Evolutionary conservation across 768 basidiomycete species (phyloP), one percentile per base, ranked within the genome.

Genomic region (Leucocoprinus leucothites): DNA sequence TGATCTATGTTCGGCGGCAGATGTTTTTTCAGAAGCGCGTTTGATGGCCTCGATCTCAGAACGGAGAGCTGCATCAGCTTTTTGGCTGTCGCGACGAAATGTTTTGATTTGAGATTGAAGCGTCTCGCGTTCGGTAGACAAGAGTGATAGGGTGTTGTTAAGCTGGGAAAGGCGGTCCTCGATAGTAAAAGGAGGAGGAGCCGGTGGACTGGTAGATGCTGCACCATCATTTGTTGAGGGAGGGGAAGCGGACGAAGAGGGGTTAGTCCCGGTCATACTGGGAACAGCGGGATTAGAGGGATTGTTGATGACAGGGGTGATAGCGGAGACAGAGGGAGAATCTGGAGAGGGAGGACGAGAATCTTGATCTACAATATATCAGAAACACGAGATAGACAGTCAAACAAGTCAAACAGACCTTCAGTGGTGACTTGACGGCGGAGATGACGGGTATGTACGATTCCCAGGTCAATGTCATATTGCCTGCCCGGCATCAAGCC

Each of bases 401-500:
- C 48, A 42, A 18, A 45, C 34, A 13, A 26, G 48, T 43, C 38
- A 57, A 48, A 68, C 75, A 52, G 62, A 81, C 79, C 79, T 66
- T 86, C 85, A 0, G 89, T 89, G 0, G 82, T 82, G 57, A 94
- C 82, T 62, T 87, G 84, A 51, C 77, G 79, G 36, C 81, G 74
- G 13, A 65, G 57, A 21, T 51, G 36, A 36, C 42, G 43, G 88
- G 72, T 34, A 62, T 83, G 83, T 7, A 86, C 82, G 28, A 95
- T 78, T 1, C 80, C 86, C 9, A 97, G 74, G 63, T 94, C 90
- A 49, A 97, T 85, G 63, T 97, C 93, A 63, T 97, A 97, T 65
- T 91, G 89, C 53, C 90, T 80, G 1, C 90, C 90, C 3, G 93
- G 94, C 74, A 89, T 81, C 44, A 98, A 76, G 1, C 91, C 92